Evolutionary conservation across 1,139 yeast genomes (phyloP).

Genomic region (Yamadazyma aaseri): DNA sequence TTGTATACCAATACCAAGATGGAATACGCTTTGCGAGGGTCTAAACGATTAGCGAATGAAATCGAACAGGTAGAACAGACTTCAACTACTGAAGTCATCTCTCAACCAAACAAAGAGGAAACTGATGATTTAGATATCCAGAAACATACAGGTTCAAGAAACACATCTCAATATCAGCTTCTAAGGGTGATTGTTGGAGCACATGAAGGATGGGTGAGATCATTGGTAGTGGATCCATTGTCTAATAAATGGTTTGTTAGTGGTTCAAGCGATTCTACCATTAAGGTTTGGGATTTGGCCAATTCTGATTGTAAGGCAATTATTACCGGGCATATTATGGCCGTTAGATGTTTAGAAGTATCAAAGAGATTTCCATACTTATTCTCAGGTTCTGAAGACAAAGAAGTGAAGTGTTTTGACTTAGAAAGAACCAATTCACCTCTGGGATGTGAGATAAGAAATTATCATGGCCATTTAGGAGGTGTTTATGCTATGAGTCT

Average conservation of each 20-base stretch:
- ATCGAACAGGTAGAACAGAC: background rate
- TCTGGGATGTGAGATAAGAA: conserved; percentile 58
- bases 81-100: background rate
- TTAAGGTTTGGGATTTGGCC: conserved; percentile 90
- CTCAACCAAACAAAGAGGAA: background rate
- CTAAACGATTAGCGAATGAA: background rate
- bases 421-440: conserved; percentile 74
- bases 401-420: conserved; percentile 96
- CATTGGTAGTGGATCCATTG: conserved; percentile 73
- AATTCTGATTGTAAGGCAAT: conserved; percentile 68
- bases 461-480: conserved; percentile 92
- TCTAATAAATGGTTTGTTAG: conserved; percentile 90
- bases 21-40: conserved; percentile 18
- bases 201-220: conserved; percentile 90
- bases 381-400: conserved; percentile 92
- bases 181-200: conserved; percentile 75
- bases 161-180: conserved; percentile 56
- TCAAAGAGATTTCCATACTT: conserved; percentile 81
- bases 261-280: conserved; percentile 85
- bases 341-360: conserved; percentile 73
- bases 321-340: conserved; percentile 88
- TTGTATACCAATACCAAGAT: conserved; percentile 30
- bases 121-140: background rate
- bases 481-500: conserved; percentile 82
- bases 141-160: background rate